These are phyloP conservation scores for Dryas octopetala DNA, from an alignment of 306 rosid genomes.

Conservation along the genomic window DNA sequence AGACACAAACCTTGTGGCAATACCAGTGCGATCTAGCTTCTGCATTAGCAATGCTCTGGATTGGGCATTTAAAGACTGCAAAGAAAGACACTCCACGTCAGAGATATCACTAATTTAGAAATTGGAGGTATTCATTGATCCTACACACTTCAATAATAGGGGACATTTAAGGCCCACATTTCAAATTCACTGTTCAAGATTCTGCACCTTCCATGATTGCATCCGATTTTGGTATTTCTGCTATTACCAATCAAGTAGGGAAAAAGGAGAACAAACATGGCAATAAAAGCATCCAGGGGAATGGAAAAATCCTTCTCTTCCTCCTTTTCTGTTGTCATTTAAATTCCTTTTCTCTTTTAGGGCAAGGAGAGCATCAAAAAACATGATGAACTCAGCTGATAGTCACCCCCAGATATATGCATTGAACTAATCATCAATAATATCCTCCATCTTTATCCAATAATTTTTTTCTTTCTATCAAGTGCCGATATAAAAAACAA, in stretches of 20 bases:
- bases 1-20: conserved; percentile 67
- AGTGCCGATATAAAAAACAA: not conserved
- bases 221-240: not conserved
- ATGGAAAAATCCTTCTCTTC: not conserved
- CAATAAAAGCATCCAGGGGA: not conserved
- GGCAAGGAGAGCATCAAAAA: not conserved
- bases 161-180: not conserved
- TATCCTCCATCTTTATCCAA: not conserved
- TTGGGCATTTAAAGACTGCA: conserved; percentile 94
- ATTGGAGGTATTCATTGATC: not conserved
- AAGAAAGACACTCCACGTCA: not conserved
- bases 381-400: not conserved
- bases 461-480: not conserved
- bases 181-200: not conserved
- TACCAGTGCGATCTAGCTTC: conserved; percentile 88
- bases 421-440: not conserved
- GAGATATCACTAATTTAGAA: not conserved
- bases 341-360: not conserved
- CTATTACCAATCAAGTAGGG: not conserved
- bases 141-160: not conserved
- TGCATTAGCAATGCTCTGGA: conserved; percentile 94
- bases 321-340: not conserved
- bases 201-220: not conserved
- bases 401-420: not conserved
- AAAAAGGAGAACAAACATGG: not conserved